Conservation (phyloP, 371 early-diverging fungal species). For the Catenaria anguillulae region DNA sequence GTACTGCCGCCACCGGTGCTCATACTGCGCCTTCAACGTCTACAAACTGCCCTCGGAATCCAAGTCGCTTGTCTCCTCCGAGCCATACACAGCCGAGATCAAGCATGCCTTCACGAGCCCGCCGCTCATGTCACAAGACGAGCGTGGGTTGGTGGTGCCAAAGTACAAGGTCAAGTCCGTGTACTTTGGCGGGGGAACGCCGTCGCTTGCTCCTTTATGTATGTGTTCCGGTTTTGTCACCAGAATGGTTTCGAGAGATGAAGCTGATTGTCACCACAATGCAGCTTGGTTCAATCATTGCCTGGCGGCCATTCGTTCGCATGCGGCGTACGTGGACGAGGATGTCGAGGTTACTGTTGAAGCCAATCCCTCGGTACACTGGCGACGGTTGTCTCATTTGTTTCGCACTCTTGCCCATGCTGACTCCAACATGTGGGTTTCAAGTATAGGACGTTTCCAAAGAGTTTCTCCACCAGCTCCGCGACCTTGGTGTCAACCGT, state of each 20-base stretch:
- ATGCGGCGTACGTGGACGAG: neutral
- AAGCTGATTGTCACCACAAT: too few relatives aligned
- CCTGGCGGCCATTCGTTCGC: neutral
- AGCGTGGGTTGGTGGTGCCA: too few relatives aligned
- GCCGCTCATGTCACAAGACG: too few relatives aligned
- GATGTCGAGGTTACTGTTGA: conserved; percentile 40
- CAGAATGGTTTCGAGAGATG: too few relatives aligned
- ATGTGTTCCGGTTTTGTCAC: conserved; percentile 1
- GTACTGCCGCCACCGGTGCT: conserved; percentile 50
- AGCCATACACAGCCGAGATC: too few relatives aligned
- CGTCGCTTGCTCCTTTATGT: conserved; percentile 29
- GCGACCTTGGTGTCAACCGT: conserved; percentile 54
- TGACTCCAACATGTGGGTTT: too few relatives aligned
- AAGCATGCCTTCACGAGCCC: too few relatives aligned
- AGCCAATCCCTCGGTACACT: conserved; percentile 50
- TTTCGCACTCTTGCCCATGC: too few relatives aligned
- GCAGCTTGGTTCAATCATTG: neutral
- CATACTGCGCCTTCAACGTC: conserved; percentile 76
- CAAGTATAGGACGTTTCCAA: conserved; percentile 35
- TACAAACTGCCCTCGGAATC: conserved; percentile 39
- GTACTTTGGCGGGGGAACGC: conserved; percentile 72
- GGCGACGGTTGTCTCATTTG: too few relatives aligned
- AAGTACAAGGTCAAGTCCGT: conserved; percentile 34
- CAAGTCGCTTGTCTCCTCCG: conserved; percentile 37
- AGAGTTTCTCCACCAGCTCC: conserved; percentile 26